Evolutionary conservation across 805 yeast genomes (phyloP).

Genomic region (Candida pini): DNA sequence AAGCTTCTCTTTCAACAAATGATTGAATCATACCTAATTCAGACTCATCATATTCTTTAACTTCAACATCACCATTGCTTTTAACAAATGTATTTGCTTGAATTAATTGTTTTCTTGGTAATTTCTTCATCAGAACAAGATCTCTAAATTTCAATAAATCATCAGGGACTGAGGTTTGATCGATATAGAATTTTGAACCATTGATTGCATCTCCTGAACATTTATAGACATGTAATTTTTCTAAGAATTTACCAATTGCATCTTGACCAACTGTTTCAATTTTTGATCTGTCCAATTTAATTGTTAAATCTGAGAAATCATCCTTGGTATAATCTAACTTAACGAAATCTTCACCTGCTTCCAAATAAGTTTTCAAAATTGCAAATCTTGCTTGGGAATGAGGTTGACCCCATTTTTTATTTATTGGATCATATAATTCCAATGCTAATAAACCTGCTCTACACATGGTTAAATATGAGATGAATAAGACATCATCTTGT

Average conservation of each 20-base stretch:
- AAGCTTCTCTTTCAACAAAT: constrained; percentile 54
- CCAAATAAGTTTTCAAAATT: constrained; percentile 67
- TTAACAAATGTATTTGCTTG: constrained; percentile 66
- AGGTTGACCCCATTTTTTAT: constrained; percentile 88
- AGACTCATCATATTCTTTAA: constrained; percentile 71
- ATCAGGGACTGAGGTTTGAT: constrained; percentile 61
- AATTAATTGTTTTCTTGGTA: constrained; percentile 79
- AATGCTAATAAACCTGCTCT: constrained; percentile 80
- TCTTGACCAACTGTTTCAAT: constrained; percentile 66
- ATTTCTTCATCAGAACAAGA: constrained; percentile 60
- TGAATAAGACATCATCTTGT: constrained; percentile 57
- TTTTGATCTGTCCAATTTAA: constrained; percentile 54
- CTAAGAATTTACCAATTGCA: constrained; percentile 66
- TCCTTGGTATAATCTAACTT: constrained; percentile 43
- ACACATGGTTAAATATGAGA: constrained; percentile 77
- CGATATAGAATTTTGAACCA: constrained; percentile 60
- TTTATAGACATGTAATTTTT: constrained; percentile 72
- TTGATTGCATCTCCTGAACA: constrained; percentile 64
- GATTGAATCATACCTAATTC: constrained; percentile 75
- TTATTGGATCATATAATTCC: constrained; percentile 82
- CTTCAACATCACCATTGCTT: constrained; percentile 37
- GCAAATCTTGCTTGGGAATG: constrained; percentile 93
- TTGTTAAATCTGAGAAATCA: constrained; percentile 51
- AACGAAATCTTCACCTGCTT: constrained; percentile 57
- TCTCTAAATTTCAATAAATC: constrained; percentile 64